A percentile compares a stretch with the other conserved stretches of the same genome.
phyloP scores from a whole-genome alignment of 176 grass and related monocot species.

The Oryza meyeriana region DNA sequence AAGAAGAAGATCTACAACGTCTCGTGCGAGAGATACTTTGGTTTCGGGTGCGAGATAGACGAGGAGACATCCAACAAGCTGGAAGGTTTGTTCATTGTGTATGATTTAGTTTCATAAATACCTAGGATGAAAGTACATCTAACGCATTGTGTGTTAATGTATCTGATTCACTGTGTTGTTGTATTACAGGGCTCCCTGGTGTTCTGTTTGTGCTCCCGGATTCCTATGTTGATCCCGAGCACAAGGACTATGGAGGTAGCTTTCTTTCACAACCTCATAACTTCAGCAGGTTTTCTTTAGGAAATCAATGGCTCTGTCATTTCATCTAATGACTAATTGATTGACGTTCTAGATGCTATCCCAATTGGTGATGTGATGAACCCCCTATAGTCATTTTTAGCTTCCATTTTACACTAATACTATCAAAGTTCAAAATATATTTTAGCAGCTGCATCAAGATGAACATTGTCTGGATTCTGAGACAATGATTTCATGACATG shows the following conservation, averaged over 20 bases:
- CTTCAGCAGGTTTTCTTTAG: background rate
- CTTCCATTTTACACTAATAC: background rate
- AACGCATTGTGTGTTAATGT: background rate
- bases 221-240: slow-evolving; percentile 83
- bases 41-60: slow-evolving; percentile 85
- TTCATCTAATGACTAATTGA: background rate
- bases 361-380: background rate
- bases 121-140: background rate
- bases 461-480: background rate
- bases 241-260: slow-evolving; percentile 96
- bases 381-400: background rate
- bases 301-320: background rate
- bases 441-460: background rate
- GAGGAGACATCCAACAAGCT: slow-evolving; percentile 97
- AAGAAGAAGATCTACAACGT: slow-evolving; percentile 96
- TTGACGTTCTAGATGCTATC: background rate
- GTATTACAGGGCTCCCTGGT: slow-evolving; percentile 61
- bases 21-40: slow-evolving; percentile 74
- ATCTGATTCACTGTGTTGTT: background rate
- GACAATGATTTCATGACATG: background rate
- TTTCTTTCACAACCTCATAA: background rate
- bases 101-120: background rate
- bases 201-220: slow-evolving; percentile 96
- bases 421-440: background rate
- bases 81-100: slow-evolving; percentile 44